phyloP scores from a whole-genome alignment of 352 stramenopile species.

The Peronospora farinosa region DNA sequence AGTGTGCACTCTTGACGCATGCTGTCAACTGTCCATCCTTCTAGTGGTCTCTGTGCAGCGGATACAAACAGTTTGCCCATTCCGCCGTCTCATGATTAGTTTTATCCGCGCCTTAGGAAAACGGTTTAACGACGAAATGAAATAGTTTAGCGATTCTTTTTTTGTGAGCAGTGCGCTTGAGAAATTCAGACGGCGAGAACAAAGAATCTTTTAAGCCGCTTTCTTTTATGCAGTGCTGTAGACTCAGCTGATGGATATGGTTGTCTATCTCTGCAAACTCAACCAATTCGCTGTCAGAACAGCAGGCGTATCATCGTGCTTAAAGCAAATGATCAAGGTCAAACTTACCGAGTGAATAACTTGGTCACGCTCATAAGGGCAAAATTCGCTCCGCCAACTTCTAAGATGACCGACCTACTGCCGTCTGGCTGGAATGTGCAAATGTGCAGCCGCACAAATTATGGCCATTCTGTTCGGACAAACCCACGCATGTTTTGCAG shows the following conservation, averaged over 20 bases:
- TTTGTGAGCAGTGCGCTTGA: constrained; percentile 7
- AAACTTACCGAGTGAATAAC: constrained; percentile 12
- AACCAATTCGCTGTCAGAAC: background rate
- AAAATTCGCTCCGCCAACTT: constrained; percentile 4
- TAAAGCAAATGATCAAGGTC: background rate
- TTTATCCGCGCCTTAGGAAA: constrained; percentile 25
- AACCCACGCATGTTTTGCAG: too few species aligned
- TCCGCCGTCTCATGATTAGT: constrained; percentile 19
- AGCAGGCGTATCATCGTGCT: background rate
- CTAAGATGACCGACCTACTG: background rate
- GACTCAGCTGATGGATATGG: constrained; percentile 1
- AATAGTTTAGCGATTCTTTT: constrained; percentile 28
- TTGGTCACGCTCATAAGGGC: constrained; percentile 17
- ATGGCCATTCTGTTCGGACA: too few species aligned
- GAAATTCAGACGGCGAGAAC: too few species aligned
- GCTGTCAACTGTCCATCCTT: constrained; percentile 41
- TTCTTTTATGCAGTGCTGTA: background rate
- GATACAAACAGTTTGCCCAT: constrained; percentile 28
- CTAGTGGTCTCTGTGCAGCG: constrained; percentile 10
- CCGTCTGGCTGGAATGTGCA: background rate
- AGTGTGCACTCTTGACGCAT: constrained; percentile 38
- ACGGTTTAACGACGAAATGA: constrained; percentile 31
- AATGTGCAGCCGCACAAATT: too few species aligned
- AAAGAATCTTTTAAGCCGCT: too few species aligned
- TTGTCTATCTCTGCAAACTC: too few species aligned